Base-by-base conservation (phyloP, 192 early-diverging fungal species). In the Linnemannia hyalina region DNA sequence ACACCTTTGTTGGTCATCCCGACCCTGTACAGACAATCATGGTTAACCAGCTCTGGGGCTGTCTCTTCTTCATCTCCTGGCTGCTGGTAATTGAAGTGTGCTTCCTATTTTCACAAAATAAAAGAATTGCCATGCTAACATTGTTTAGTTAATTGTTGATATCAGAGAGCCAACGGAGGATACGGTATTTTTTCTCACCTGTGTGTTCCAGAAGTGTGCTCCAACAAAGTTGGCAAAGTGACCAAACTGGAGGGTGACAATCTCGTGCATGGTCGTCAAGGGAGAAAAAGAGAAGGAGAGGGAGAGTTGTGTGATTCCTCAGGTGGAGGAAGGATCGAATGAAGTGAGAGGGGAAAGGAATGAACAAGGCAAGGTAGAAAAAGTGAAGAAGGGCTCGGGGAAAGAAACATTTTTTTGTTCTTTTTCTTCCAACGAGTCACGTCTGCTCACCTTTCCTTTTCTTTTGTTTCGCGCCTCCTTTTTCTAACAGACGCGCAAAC, bases 201-300 rank as follows among this genome's bases (percentile, higher is more conserved):
- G 95, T 23, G 95, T 89, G 86, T 98, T 99, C 97, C 97, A 99
- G 80, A 93, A 97, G 89, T 99, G 97, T 23, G 96, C 93, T 16
- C 96, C 97, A 4, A 96, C 95, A 88, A 93, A 97, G 86, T 97
- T 97, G 55, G 97, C 92, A 63, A 89, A 86, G 36, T 96, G 94
- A 41, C 98, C 98, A 83, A 98, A 91, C 89, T 98, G 97, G 32
- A 99, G 82, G 10, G 98, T 98, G n/a, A 99, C 81, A 38, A 99
- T 95, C 81, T 98, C 97, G 73, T 93, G 91, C 96, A 96, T 96
- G 18, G 35, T 77, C 29, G 35, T 77, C 29, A 15, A 65, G 38
- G 38, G 38, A 40, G 38, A 40, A 3, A 40, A 40, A 40, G 38
- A 3, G 38, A 40, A 3, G 6, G 38, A 40, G 38, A 46, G 44